Conservation (phyloP, 768 basidiomycete genomes). For the Russula vinacea region DNA sequence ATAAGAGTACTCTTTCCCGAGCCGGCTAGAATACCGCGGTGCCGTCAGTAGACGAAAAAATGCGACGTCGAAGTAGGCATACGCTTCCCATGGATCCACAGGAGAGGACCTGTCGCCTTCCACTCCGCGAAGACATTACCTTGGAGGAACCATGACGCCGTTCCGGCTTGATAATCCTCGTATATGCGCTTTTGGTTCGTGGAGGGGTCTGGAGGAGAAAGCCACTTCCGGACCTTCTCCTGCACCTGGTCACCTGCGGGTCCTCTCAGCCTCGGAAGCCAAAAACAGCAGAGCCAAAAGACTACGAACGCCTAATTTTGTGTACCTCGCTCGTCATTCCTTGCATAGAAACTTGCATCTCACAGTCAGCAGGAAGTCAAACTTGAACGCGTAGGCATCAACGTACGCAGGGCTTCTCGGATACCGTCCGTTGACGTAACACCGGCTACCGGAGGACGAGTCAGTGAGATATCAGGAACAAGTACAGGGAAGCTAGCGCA, state of each 20-base stretch:
- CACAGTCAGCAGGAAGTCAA: background rate
- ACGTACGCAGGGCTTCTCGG: constrained; percentile 6
- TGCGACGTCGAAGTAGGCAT: background rate
- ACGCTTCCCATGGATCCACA: constrained; percentile 23
- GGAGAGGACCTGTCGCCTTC: constrained; percentile 6
- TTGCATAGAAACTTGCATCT: constrained; percentile 9
- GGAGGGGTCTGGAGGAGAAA: constrained; percentile 8
- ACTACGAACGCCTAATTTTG: constrained; percentile 11
- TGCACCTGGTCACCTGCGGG: constrained; percentile 1
- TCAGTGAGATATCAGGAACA: background rate
- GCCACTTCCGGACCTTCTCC: background rate
- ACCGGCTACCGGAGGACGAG: background rate
- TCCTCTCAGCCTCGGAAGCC: background rate
- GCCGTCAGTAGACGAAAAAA: background rate
- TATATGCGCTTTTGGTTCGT: background rate
- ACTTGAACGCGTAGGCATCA: background rate
- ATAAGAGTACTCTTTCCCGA: constrained; percentile 16
- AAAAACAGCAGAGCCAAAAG: background rate
- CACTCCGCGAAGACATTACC: background rate
- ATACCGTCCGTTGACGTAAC: background rate
- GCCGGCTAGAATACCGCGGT: constrained; percentile 2
- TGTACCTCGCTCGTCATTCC: background rate
- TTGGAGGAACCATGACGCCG: constrained; percentile 12
- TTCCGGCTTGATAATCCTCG: background rate
- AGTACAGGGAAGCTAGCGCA: background rate